Evolutionary conservation across 148 eudicot species (phyloP), one percentile per base, ranked within the genome.

Genomic region (Selenicereus undatus): DNA sequence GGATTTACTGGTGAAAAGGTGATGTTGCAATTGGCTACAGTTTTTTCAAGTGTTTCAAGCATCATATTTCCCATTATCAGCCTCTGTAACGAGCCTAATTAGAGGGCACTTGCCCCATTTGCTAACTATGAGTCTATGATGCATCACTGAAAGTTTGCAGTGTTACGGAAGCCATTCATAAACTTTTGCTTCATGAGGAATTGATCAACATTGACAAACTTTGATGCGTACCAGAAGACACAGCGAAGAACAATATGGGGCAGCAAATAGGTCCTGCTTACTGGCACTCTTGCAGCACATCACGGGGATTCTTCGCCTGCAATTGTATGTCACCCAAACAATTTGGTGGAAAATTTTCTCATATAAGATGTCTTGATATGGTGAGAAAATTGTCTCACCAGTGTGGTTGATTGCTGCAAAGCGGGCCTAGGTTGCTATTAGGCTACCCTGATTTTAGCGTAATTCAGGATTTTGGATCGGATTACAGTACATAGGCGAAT

Each of bases 1-100:
- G 79, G 75, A 78, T 11, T 78, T 85, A 85, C 43, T 32, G 84
- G 43, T 81, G 76, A 84, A 80, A 26, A 26, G 36, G 30, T 39
- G 20, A 43, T 72, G 24, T 3, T 8, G 75, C 52, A 12, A 48
- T 12, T 48, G 12, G 52, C 52, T 48, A 10, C 8, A 10, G 13
- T 10, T 10, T 48, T 48, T 48, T 10, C 52, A 11, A 10, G 52
- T 9, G 52, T 48, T 12, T 10, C 10, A 14, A 1, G 8, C 13
- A 21, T 22, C 27, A 43, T 20, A 22, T 24, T 22, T 11, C 54
- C 26, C 52, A 10, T 10, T 48, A 7, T 45, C 32, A 26, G 76
- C 35, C 35, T 48, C 26, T 45, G 32, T 22, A 24, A 45, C 24
- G 11, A 24, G 32, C 32, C 51, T 51, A 45, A 73, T 24, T 27